Base-by-base conservation (phyloP, 768 basidiomycete genomes). In the Mycena kentingensis region DNA sequence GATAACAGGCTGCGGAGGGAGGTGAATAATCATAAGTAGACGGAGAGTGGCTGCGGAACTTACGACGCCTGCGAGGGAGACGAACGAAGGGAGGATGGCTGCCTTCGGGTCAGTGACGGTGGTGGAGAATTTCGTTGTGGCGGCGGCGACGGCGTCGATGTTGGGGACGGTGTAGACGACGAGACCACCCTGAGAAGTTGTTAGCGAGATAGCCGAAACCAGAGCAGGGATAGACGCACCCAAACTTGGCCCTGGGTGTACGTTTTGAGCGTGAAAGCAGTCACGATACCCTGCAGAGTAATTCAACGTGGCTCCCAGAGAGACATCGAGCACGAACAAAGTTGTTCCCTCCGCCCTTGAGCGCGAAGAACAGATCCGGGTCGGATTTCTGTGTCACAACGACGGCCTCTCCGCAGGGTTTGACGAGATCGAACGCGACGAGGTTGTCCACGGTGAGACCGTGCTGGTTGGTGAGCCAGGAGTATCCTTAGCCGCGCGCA, bases 311-410 rank as follows among this genome's bases (percentile, higher is more conserved):
- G 34, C n/a, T n/a, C n/a, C n/a, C n/a, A n/a, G n/a, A n/a, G 26
- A 25, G 21, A 39, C 1, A 8, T 24, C 10, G 12, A 21, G 12
- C 19, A 44, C 60, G 46, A 49, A 70, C 75, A 52, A 83, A 85
- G 55, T 87, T 87, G 55, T 87, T 85, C 57, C 73, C 63, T 10
- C 84, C 84, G 27, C 85, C 85, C 65, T 74, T 74, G 16, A 77
- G 51, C 0, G 57, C 78, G 44, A 71, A 75, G 61, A 78, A 79
- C 3, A 80, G 63, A 21, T 70, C 65, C 0, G 73, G 49, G 38
- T 76, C 65, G 0, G 70, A 68, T 3, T 52, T 36, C 34, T 69
- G 50, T 2, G 71, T 75, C 1, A 77, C 72, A 6, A 58, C 66
- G 0, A 65, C 61, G 1, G 81, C 64, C 0, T 67, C 70, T 6